Evolutionary conservation across 179 eudicot genomes (phyloP).

Genomic region (Heliamphora pulchella): DNA sequence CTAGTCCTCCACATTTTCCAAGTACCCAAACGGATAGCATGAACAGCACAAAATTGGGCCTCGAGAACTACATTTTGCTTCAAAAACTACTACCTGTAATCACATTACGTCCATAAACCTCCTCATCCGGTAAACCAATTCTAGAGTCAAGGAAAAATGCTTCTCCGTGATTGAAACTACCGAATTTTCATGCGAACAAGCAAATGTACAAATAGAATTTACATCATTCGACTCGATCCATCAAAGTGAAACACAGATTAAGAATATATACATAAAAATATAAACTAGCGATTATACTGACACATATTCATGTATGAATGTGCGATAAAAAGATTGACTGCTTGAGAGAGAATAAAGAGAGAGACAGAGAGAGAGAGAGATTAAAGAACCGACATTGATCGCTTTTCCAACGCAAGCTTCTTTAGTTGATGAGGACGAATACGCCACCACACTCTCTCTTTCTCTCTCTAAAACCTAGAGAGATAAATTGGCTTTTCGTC

Average conservation of each 20-base stretch:
- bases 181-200: not conserved
- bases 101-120: conserved; percentile 7
- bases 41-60: not conserved
- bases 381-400: conserved; percentile 41
- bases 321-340: conserved; percentile 12
- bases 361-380: conserved; percentile 2
- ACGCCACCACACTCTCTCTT: not conserved
- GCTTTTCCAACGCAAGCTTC: conserved; percentile 16
- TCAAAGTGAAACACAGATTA: not conserved
- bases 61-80: conserved; percentile 2
- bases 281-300: not conserved
- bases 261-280: not conserved
- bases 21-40: conserved; percentile 11
- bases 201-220: not conserved
- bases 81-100: conserved; percentile 7
- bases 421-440: not conserved
- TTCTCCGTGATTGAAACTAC: not conserved
- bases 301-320: not conserved
- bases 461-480: conserved; percentile 8
- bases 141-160: no score
- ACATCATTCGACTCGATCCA: conserved; percentile 12
- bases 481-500: conserved; percentile 10
- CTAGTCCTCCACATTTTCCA: not conserved
- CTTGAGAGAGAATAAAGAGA: conserved; percentile 16
- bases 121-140: not conserved